Evolutionary conservation across 2,329 filamentous ascomycete genomes (phyloP).

Genomic region (Fusarium solani-melongenae): DNA sequence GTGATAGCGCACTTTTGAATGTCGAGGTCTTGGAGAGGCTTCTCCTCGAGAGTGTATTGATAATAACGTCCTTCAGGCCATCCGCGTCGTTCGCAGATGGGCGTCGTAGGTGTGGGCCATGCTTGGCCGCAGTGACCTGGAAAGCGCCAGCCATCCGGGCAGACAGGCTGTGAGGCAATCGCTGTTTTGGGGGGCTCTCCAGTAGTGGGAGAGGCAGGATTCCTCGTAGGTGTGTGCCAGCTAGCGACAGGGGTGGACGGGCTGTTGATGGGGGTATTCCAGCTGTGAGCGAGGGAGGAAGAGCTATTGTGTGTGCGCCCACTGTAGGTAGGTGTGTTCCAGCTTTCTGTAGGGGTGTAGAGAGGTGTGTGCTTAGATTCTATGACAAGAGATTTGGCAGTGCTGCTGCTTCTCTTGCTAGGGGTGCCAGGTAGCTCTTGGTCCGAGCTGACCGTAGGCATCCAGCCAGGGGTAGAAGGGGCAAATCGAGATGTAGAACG

Average conservation of each 20-base stretch:
- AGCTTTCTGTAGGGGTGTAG: not conserved
- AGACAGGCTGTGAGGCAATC: not conserved
- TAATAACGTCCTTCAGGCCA: not conserved
- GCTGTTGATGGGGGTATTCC: not conserved
- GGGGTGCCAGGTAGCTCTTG: not conserved
- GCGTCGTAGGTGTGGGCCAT: not conserved
- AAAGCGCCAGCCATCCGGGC: not conserved
- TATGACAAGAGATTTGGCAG: not conserved
- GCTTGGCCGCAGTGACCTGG: not conserved
- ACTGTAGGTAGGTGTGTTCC: not conserved
- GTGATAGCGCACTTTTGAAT: not conserved
- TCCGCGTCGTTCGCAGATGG: not conserved
- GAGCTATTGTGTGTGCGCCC: not conserved
- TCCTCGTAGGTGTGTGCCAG: not conserved
- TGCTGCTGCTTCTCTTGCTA: not conserved
- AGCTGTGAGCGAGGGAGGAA: not conserved
- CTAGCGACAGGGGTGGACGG: not conserved
- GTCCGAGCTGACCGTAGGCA: not conserved
- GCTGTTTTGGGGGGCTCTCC: not conserved
- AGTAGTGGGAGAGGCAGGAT: not conserved
- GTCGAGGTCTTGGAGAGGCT: not conserved
- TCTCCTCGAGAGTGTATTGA: not conserved
- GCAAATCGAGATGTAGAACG: not conserved
- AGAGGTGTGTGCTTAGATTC: not conserved
- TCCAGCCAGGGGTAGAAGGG: not conserved